Percentiles rank a stretch among this genome's conserved stretches.
Conservation (phyloP, 768 basidiomycete species). For the Gloeophyllum trabeum region DNA sequence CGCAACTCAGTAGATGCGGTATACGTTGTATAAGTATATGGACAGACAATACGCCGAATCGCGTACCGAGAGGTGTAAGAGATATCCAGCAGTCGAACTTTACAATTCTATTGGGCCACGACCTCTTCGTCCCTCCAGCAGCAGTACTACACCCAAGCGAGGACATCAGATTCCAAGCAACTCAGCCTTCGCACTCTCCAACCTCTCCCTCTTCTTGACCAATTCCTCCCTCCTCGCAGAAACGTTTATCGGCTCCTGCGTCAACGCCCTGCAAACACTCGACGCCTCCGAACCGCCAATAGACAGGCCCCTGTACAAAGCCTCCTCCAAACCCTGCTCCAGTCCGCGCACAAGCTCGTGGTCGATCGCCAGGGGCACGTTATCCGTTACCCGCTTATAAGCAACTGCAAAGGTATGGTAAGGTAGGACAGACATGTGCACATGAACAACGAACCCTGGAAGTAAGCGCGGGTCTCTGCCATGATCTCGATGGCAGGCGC, state of each 20-base stretch:
- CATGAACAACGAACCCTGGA: constrained; percentile 18
- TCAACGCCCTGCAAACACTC: constrained; percentile 32
- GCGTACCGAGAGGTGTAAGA: too few relatives aligned
- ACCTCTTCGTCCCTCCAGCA: too few relatives aligned
- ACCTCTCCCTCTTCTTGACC: constrained; percentile 33
- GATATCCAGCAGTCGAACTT: too few relatives aligned
- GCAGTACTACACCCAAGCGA: too few relatives aligned
- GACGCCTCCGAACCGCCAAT: constrained; percentile 33
- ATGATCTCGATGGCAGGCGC: constrained; percentile 15
- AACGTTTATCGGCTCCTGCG: constrained; percentile 35
- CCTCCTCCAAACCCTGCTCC: constrained; percentile 27
- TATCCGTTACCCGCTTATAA: constrained; percentile 49
- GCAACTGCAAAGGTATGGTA: too few relatives aligned
- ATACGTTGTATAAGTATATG: too few relatives aligned
- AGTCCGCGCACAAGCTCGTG: constrained; percentile 39
- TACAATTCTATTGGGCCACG: too few relatives aligned
- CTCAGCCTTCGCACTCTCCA: constrained; percentile 31
- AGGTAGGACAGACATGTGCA: too few relatives aligned
- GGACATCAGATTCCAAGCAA: constrained; percentile 11
- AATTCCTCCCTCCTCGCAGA: constrained; percentile 32
- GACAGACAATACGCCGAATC: too few relatives aligned
- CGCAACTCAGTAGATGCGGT: too few relatives aligned
- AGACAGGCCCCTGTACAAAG: constrained; percentile 32
- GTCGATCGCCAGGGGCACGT: constrained; percentile 45
- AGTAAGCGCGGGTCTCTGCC: constrained; percentile 18